A percentile compares a stretch with the other conserved stretches of the same genome.
Conservation (phyloP, 345 rosid genomes). For the Nephelium lappaceum region DNA sequence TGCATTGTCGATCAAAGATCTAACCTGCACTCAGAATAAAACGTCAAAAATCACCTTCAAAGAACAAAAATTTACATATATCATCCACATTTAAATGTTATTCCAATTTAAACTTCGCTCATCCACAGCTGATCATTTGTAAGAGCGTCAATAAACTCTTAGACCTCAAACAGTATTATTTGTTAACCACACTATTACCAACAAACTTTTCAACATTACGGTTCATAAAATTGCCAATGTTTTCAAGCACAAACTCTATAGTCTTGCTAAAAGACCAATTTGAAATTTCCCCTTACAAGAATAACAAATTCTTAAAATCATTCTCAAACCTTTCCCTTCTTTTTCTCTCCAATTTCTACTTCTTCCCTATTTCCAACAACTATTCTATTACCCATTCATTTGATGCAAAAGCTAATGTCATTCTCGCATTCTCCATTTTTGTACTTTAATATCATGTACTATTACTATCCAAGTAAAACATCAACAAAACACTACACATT, state of each 20-base stretch:
- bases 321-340: neutral
- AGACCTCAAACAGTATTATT: too few relatives aligned
- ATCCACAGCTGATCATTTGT: neutral
- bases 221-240: neutral
- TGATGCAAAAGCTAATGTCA: neutral
- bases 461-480: neutral
- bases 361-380: neutral
- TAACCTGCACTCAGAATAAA: slow-evolving; percentile 51
- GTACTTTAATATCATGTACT: neutral
- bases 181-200: neutral
- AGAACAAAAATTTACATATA: neutral
- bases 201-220: neutral
- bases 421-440: neutral
- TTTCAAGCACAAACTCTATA: neutral
- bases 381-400: neutral
- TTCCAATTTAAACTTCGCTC: neutral
- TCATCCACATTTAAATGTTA: neutral
- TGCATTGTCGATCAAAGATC: slow-evolving; percentile 75
- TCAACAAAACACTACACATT: neutral
- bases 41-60: too few relatives aligned
- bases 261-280: neutral
- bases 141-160: too few relatives aligned
- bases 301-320: too few relatives aligned
- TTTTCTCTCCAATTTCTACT: neutral
- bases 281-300: neutral